Base-by-base conservation (phyloP, 257 asterid species). In the Ajuga chamaepitys region DNA sequence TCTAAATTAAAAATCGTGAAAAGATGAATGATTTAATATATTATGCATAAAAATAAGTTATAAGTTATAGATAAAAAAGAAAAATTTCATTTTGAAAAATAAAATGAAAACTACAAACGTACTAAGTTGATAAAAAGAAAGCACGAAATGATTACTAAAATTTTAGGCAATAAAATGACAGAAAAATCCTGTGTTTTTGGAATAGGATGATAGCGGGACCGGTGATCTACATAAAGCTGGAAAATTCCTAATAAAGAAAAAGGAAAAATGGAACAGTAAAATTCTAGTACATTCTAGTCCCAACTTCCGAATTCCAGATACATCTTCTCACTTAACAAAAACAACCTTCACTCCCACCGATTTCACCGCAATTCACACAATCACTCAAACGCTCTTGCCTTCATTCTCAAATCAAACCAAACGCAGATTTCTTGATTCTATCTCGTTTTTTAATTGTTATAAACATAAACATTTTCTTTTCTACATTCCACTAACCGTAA, bases 211-310 rank as follows among this genome's bases (percentile, higher is more conserved):
- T n/a, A n/a, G n/a, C n/a, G n/a, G n/a, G n/a, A n/a, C n/a, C n/a
- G n/a, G n/a, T n/a, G n/a, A n/a, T n/a, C 53, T 37, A 65, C 76
- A 42, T 30, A 21, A 3, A 9, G 26, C 63, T 68, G 24, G 62
- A 64, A 57, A n/a, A 5, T n/a, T 58, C 55, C 38, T 6, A 26
- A 56, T 20, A 9, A 42, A 9, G 21, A 9, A 7, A 60, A 1
- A n/a, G 13, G 7, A 38, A 37, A 5, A 35, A 2, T 0, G 9
- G 18, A 60, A 28, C 0, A 45, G 12, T 5, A 5, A 38, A 5
- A 37, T 20, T 77, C 75, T 62, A 70, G 82, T 62, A 74, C 72
- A 47, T 78, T 78, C 82, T 62, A 50, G 79, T 12, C 16, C 44
- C 5, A 9, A n/a, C 82, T 18, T 25, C 21, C 14, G 20, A 54